Evolutionary conservation across 2,329 filamentous ascomycete species (phyloP), one percentile per base, ranked within the genome.

Genomic region (Xylariales sp.): DNA sequence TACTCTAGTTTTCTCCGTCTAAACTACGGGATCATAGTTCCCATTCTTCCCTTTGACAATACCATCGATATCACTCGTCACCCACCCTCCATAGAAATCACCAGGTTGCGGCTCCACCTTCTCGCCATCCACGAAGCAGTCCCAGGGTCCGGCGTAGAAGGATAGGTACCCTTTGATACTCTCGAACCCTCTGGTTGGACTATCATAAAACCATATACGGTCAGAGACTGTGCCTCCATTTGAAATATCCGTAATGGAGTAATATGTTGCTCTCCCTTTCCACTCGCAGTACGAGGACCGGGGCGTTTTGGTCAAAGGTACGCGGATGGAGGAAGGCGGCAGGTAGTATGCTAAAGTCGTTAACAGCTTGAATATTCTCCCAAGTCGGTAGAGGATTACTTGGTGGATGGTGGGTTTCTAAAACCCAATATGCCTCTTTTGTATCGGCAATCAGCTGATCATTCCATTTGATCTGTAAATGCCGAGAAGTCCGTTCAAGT

Each of bases 71-170:
- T 82, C 77, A 46, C 69, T 71, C 36, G 76, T 81, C 46, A 78
- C 73, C 78, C 79, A 83, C 3, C 78, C 78, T 18, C 79, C 78
- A 58, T 81, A 82, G 48, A 80, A 82, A 50, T 82, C 77, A 6
- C 76, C 76, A 12, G 74, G 75, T 61, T 81, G 76, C 28, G 76
- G 63, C 56, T 73, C 64, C 15, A 80, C 78, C 52, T 67, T 67
- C 57, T 82, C 77, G 8, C 76, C 76, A 55, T 82, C 76, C 4
- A 80, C 77, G 56, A 68, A 78, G 51, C 78, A 82, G 44, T 79
- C 71, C 77, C 76, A 81, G 10, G 76, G 76, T 11, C 71, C 74
- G 10, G 74, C 75, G 53, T 80, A 82, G 51, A 82, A 78, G 29
- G 72, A 75, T 38, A 83, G 50, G 56, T 74, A 74, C 11, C 71